A percentile compares a stretch with the other conserved stretches of the same genome.
Conservation (phyloP, 1,284 basidiomycete species). For the Ceratobasidium sp. region DNA sequence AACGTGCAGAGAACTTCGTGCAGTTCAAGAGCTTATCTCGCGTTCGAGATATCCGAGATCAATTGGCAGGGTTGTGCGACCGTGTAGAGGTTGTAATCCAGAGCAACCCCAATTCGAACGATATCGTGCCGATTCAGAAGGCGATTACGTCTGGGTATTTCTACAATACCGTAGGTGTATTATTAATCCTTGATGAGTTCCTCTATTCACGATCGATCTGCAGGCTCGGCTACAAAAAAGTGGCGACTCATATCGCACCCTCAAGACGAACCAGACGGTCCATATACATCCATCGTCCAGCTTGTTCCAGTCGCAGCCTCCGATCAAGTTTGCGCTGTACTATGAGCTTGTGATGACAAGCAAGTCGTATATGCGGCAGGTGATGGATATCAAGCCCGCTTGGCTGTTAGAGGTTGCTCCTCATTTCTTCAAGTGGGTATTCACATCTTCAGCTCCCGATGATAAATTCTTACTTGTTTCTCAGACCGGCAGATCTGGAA, state of each 20-base stretch:
- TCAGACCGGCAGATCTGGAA: conserved; percentile 77
- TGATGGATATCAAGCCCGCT: conserved; percentile 85
- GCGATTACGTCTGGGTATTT: conserved; percentile 96
- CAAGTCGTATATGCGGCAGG: conserved; percentile 83
- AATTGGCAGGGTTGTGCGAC: conserved; percentile 94
- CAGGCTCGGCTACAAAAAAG: conserved; percentile 90
- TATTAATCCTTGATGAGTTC: not conserved
- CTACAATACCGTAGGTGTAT: conserved; percentile 83
- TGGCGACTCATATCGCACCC: conserved; percentile 91
- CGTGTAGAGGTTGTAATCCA: conserved; percentile 94
- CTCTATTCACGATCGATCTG: not conserved
- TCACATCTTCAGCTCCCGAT: conserved; percentile 36
- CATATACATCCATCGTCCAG: conserved; percentile 97
- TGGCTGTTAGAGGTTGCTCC: conserved; percentile 97
- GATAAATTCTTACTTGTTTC: conserved; percentile 19
- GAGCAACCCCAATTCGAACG: conserved; percentile 88
- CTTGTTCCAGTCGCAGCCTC: conserved; percentile 95
- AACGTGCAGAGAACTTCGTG: conserved; percentile 96
- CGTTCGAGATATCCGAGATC: conserved; percentile 96
- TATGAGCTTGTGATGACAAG: conserved; percentile 94
- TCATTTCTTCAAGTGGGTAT: conserved; percentile 84
- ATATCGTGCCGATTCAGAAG: conserved; percentile 94
- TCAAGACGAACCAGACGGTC: conserved; percentile 96
- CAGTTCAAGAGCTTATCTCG: conserved; percentile 96
- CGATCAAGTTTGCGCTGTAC: conserved; percentile 89